Base-by-base conservation (phyloP, 805 yeast species). In the Kodamaea sagamina region DNA sequence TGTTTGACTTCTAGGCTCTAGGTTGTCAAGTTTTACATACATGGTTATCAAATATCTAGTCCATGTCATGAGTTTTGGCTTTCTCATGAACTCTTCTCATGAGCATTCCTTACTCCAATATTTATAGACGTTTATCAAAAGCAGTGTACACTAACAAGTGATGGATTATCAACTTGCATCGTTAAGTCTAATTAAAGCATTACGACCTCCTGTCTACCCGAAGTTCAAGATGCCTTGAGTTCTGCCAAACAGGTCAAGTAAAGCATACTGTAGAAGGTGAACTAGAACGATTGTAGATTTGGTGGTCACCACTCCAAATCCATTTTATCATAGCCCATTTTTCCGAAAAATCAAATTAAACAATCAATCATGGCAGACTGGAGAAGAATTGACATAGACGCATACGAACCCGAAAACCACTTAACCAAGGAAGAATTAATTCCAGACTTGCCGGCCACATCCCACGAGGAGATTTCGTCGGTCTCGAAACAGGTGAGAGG, bases 331-430 rank as follows among this genome's bases (percentile, higher is more conserved):
- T 21, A 8, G 24, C 24, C 24, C 6, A 21, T 6, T 21, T 13
- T 15, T 3, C 15, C 12, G 34, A 29, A 13, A 15, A 29, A 29
- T 19, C 19, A 17, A 15, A 29, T n/a, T 9, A n/a, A 29, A 5
- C 34, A 29, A 29, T 29, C 34, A 29, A 29, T 12, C 34, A 78
- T 80, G 80, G 82, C 78, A 47, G 89, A 84, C 59, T 86, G 95
- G 95, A 85, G 99, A 78, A 82, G 93, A 76, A 88, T 92, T 54
- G 96, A 93, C 63, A 82, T 93, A 42, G 98, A 93, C 65, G 86
- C 89, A 12, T 82, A 81, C 51, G 97, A 90, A 59, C 86, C 95
- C 3, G 96, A 90, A 36, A 78, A 77, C 53, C 81, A 79, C 55
- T 64, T 86, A 49, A 73, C 83, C 24, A 73, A 74, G 35, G 80